Base-by-base conservation (phyloP, 441 rosid genomes). In the Geranium incanum region DNA sequence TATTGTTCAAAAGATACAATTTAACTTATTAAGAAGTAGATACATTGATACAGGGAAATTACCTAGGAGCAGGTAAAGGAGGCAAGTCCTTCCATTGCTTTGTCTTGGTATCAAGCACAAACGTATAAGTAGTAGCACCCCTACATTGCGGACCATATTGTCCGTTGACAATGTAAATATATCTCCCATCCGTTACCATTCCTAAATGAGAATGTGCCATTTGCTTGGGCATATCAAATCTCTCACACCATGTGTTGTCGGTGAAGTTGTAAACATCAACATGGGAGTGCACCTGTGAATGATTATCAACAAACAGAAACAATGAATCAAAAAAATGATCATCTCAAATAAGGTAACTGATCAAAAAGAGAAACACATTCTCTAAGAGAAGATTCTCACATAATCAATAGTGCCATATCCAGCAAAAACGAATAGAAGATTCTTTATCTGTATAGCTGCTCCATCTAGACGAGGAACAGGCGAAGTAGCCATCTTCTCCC, bases 151-250 rank as follows among this genome's bases (percentile, higher is more conserved):
- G 99, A 78, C 97, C 97, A 78, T 85, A 89, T 71, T 94, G 97
- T 70, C 99, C 99, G 0, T 88, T 84, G 38, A 94, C 91, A 41
- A 90, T 74, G 72, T 92, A 95, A 37, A 95, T 89, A 77, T 85
- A 92, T 74, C 96, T 77, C 75, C 97, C 98, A 83, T 95, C 98
- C 0, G 97, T 88, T 18, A 83, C 98, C 98, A 95, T 92, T 77
- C 97, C 99, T 80, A 95, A 89, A 76, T 95, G 98, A 7, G 99
- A 95, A 83, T 95, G 97, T 6, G 98, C 97, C 99, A 95, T 95
- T 80, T 92, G 96, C 81, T 89, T 92, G 0, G 97, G 97, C 96
- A 92, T 95, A 80, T 87, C 91, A 77, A 92, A 89, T 81, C 93
- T 84, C 69, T 84, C 92, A 82, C 88, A 89, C 97, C 99, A 95